Evolutionary conservation across 2,329 filamentous ascomycete genomes (phyloP).

Genomic region (Xylaria polymorpha): DNA sequence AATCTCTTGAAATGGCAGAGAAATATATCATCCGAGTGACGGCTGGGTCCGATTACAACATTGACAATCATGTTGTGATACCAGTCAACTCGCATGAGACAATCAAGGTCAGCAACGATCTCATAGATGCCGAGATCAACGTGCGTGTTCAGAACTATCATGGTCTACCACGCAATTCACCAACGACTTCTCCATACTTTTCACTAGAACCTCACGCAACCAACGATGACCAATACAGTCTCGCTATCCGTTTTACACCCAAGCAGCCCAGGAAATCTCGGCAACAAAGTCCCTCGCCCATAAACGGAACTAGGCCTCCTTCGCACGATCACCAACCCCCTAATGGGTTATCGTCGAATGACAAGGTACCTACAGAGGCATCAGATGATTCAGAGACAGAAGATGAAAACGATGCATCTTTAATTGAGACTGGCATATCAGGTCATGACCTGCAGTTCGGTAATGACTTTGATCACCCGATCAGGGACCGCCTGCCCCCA

Average conservation of each 20-base stretch:
- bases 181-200: conserved; percentile 82
- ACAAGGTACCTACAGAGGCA: background rate
- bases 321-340: background rate
- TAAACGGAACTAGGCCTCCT: background rate
- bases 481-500: conserved; percentile 85
- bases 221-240: conserved; percentile 83
- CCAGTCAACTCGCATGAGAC: conserved; percentile 77
- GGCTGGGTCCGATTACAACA: conserved; percentile 81
- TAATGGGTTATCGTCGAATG: background rate
- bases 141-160: conserved; percentile 76
- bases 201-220: conserved; percentile 71
- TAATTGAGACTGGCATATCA: conserved; percentile 62
- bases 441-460: conserved; percentile 86
- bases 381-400: background rate
- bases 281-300: conserved; percentile 16
- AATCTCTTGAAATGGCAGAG: conserved; percentile 64
- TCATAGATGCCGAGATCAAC: conserved; percentile 74
- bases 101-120: conserved; percentile 70
- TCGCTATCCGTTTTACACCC: conserved; percentile 82
- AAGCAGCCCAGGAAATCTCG: conserved; percentile 56
- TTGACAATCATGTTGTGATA: conserved; percentile 76
- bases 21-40: conserved; percentile 86
- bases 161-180: conserved; percentile 78
- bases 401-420: background rate
- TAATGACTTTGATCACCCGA: conserved; percentile 94